These are phyloP conservation scores for Phytopythium aichiense DNA, from an alignment of 352 stramenopile species.

Conservation along the genomic window DNA sequence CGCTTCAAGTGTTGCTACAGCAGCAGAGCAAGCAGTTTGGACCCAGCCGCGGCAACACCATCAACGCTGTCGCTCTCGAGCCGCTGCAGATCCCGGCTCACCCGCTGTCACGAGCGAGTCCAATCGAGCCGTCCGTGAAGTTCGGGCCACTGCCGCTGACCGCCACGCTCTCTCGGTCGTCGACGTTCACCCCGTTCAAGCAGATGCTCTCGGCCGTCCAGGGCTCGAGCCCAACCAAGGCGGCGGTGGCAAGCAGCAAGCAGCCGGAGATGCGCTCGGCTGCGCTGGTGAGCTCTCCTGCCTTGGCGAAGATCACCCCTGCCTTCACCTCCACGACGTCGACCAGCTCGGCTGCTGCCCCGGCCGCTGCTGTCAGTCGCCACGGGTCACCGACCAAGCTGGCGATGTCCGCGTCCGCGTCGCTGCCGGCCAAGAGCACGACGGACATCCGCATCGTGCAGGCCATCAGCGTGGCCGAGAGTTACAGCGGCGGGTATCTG, in stretches of 20 bases:
- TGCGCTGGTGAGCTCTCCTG: background rate
- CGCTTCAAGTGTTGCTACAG: background rate
- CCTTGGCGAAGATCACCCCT: background rate
- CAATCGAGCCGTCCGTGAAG: background rate
- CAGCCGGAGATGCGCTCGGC: background rate
- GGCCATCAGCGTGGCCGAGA: slow-evolving; percentile 71
- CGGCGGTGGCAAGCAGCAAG: background rate
- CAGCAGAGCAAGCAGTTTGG: slow-evolving; percentile 4
- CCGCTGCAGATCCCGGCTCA: background rate
- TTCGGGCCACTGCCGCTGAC: background rate
- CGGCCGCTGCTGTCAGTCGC: slow-evolving; percentile 13
- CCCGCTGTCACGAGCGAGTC: background rate
- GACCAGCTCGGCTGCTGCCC: slow-evolving; percentile 9
- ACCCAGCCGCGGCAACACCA: background rate
- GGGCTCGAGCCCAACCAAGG: background rate
- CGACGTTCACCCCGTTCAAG: background rate
- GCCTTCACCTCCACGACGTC: background rate
- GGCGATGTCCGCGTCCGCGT: slow-evolving; percentile 3
- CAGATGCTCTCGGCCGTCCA: background rate
- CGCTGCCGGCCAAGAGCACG: background rate
- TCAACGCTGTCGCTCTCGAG: background rate
- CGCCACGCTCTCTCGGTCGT: background rate
- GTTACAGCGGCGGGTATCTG: slow-evolving; percentile 74
- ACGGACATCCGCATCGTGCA: slow-evolving; percentile 60
- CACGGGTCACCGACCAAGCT: slow-evolving; percentile 1